Base-by-base conservation (phyloP, 2,329 filamentous ascomycete species). In the Fusarium sulawesiense region DNA sequence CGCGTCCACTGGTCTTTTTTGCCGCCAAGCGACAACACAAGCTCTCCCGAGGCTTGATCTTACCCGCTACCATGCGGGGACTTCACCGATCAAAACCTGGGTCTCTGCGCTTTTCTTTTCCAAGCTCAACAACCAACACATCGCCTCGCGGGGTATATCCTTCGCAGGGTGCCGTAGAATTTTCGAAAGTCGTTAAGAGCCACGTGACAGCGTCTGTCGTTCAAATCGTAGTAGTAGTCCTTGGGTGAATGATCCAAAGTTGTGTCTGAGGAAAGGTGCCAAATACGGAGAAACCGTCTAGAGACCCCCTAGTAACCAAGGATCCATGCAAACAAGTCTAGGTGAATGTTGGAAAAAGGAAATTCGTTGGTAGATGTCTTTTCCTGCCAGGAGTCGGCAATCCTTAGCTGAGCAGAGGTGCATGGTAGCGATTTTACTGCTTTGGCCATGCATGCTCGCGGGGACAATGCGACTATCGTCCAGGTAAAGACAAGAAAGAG, bases 61-160 rank as follows among this genome's bases (percentile, higher is more conserved):
- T 63, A 55, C 65, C 73, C 64, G 45, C 69, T 41, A 27, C 44
- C 34, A 25, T 50, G 64, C 51, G 63, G 64, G 68, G 68, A 51
- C 60, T 55, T 71, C 66, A 65, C 60, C 64, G 51, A 72, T 66
- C 66, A 68, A 74, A 72, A 56, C 66, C 72, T 66, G 72, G 66
- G 68, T 73, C 72, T 75, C 73, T 73, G 68, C 73, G 76, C 71
- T 70, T 73, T 71, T 71, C 64, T 71, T 68, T 71, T 75, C 71
- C 72, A 73, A 78, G 75, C 77, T 78, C 78, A 76, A 77, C 77
- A 78, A 79, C 78, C 68, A 71, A 76, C 78, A 77, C 74, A 78
- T 73, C 73, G 77, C 76, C 76, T 80, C 78, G 74, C 76, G 77
- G 78, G 79, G 79, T 80, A 80, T 80, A 80, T 80, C 79, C 79